A percentile compares a stretch with the other conserved stretches of the same genome.
Conservation (phyloP, 179 eudicot genomes). For the Beta lomatogona region DNA sequence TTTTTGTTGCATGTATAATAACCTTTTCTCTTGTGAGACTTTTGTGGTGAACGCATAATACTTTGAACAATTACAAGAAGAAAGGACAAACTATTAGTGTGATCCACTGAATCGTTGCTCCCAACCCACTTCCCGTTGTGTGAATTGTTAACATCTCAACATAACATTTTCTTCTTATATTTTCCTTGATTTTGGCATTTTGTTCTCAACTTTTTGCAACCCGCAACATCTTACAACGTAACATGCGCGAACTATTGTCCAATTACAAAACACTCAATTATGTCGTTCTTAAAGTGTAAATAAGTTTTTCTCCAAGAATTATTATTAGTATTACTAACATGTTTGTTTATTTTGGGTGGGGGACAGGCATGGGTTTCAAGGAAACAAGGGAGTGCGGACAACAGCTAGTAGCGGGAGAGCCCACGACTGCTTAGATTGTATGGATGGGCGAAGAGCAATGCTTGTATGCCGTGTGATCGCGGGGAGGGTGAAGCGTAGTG, state of each 20-base stretch:
- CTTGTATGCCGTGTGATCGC: slow-evolving; percentile 93
- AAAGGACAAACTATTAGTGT: slow-evolving; percentile 15
- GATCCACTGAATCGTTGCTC: not conserved
- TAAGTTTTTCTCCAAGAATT: not conserved
- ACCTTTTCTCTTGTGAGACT: not conserved
- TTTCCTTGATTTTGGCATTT: not conserved
- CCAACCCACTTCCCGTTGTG: not conserved
- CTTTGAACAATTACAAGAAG: slow-evolving; percentile 15
- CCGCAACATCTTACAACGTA: not conserved
- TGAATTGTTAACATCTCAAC: slow-evolving; percentile 19
- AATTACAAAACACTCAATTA: not conserved
- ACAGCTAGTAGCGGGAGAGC: slow-evolving; percentile 91
- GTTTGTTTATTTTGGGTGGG: not conserved
- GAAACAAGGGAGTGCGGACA: slow-evolving; percentile 64
- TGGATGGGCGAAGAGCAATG: slow-evolving; percentile 68
- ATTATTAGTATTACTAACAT: not conserved
- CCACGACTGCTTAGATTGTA: slow-evolving; percentile 59
- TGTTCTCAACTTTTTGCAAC: slow-evolving; percentile 7
- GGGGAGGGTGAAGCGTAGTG: slow-evolving; percentile 60
- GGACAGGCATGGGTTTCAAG: slow-evolving; percentile 74
- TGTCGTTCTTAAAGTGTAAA: too few species aligned
- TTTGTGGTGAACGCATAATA: not conserved
- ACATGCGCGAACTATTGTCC: not conserved
- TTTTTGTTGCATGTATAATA: not conserved
- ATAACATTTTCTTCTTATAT: not conserved